Percentiles rank a stretch among this genome's conserved stretches.
phyloP scores from a whole-genome alignment of 1,284 basidiomycete genomes.

The Phenoliferia sp. region DNA sequence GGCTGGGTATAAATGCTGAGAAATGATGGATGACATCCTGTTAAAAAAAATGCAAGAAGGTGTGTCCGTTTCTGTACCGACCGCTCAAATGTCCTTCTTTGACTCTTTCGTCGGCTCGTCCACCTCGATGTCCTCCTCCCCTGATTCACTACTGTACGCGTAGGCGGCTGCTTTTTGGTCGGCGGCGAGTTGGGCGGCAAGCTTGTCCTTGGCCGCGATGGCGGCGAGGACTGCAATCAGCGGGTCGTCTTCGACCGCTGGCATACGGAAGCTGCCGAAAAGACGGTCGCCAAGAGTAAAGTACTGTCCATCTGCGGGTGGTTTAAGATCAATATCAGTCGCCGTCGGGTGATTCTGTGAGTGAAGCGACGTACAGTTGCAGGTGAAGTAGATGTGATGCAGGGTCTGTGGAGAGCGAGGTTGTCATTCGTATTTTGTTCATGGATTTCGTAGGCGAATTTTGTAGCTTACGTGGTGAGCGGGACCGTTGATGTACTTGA shows the following conservation, averaged over 20 bases:
- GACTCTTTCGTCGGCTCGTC: not conserved
- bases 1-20: too few species aligned
- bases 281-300: constrained; percentile 82
- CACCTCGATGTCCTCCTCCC: not conserved
- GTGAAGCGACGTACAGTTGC: constrained; percentile 17
- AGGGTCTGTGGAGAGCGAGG: constrained; percentile 10
- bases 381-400: constrained; percentile 36
- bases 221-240: constrained; percentile 56
- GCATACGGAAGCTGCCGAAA: constrained; percentile 81
- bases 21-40: too few species aligned
- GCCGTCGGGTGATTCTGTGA: too few species aligned
- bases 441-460: too few species aligned
- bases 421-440: too few species aligned
- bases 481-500: constrained; percentile 91
- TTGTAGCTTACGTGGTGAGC: constrained; percentile 98
- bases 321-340: too few species aligned
- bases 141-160: not conserved
- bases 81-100: too few species aligned
- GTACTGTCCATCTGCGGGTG: constrained; percentile 57
- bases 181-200: not conserved
- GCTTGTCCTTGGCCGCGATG: constrained; percentile 38
- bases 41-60: too few species aligned
- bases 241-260: constrained; percentile 77
- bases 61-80: too few species aligned
- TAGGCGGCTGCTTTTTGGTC: not conserved